These are phyloP conservation scores for Microbotryomycetes sp. DNA, from an alignment of 1,284 basidiomycete species.

Conservation along the genomic window DNA sequence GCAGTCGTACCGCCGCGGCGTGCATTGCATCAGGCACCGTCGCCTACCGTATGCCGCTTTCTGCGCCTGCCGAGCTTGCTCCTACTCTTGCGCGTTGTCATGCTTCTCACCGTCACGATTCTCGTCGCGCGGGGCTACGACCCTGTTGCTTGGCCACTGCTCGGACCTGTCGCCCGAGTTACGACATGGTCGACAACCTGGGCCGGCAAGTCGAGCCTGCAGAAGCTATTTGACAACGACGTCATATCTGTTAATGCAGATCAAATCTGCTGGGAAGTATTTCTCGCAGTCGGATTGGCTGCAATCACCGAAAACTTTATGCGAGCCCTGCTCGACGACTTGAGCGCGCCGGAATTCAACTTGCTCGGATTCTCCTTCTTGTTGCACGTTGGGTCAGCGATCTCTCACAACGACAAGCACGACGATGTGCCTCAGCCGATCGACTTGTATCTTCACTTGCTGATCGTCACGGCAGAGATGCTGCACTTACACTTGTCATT, in stretches of 20 bases:
- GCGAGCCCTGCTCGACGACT: slow-evolving; percentile 18
- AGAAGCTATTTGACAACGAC: neutral
- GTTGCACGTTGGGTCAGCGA: slow-evolving; percentile 23
- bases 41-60: slow-evolving; percentile 1
- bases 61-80: slow-evolving; percentile 1
- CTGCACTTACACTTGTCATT: slow-evolving; percentile 22
- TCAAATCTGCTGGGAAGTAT: slow-evolving; percentile 12
- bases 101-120: neutral
- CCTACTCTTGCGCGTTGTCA: neutral
- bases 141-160: neutral
- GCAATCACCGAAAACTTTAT: slow-evolving; percentile 19
- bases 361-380: slow-evolving; percentile 29
- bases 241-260: neutral
- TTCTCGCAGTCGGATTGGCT: slow-evolving; percentile 7
- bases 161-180: neutral
- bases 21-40: neutral
- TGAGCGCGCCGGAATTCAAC: slow-evolving; percentile 18
- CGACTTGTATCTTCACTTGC: slow-evolving; percentile 21
- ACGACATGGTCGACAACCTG: slow-evolving; percentile 1
- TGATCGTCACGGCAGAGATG: slow-evolving; percentile 16
- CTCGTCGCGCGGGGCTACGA: neutral
- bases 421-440: neutral
- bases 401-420: neutral
- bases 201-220: slow-evolving; percentile 3
- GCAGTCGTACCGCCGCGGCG: slow-evolving; percentile 24